Conservation (phyloP, 345 rosid species). For the Hibiscus tridactylites region DNA sequence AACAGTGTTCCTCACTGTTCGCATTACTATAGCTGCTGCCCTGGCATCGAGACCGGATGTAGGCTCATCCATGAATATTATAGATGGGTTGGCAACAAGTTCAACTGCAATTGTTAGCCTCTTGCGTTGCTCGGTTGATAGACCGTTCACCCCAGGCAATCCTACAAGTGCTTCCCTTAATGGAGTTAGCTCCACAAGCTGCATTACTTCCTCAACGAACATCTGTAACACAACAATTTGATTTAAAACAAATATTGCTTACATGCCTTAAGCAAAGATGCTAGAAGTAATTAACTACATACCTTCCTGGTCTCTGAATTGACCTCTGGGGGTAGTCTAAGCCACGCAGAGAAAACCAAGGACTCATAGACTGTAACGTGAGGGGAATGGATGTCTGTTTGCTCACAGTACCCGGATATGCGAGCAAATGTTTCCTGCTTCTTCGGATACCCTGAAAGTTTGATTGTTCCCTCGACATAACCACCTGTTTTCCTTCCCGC, state of each 20-base stretch:
- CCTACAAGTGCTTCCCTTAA: constrained; percentile 52
- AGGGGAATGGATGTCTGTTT: constrained; percentile 66
- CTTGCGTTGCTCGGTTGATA: constrained; percentile 57
- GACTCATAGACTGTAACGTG: constrained; percentile 60
- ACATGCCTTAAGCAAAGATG: background rate
- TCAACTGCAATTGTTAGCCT: constrained; percentile 66
- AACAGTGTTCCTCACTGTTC: constrained; percentile 65
- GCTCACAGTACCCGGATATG: constrained; percentile 65
- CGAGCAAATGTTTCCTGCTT: constrained; percentile 69
- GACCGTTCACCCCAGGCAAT: constrained; percentile 51
- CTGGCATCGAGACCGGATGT: constrained; percentile 74
- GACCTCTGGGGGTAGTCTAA: constrained; percentile 51
- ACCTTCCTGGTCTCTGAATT: constrained; percentile 53
- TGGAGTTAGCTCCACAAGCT: constrained; percentile 53
- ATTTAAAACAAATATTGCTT: background rate
- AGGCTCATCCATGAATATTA: constrained; percentile 75
- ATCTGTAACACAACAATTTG: constrained; percentile 27
- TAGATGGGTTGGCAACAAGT: constrained; percentile 62
- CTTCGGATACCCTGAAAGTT: constrained; percentile 57
- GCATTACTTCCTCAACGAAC: constrained; percentile 70
- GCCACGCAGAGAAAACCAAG: constrained; percentile 58
- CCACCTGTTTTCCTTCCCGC: constrained; percentile 78
- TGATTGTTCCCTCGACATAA: constrained; percentile 39
- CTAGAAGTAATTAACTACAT: background rate
- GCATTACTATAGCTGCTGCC: constrained; percentile 73